A percentile compares a stretch with the other conserved stretches of the same genome.
These are phyloP conservation scores for Boletellus sp. DNA, from an alignment of 768 basidiomycete genomes.

Conservation along the genomic window DNA sequence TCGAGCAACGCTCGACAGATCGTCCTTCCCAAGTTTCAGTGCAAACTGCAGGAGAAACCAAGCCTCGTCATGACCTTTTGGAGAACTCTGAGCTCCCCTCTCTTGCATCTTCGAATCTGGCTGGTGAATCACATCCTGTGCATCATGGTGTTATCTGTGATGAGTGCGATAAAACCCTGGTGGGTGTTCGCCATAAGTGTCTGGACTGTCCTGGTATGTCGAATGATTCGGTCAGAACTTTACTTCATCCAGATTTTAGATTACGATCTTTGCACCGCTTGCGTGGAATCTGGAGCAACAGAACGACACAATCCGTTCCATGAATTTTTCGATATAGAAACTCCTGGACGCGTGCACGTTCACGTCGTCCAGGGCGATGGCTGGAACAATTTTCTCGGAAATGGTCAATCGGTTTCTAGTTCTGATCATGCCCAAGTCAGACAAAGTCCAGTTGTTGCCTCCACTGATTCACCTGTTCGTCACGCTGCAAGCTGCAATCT, in stretches of 20 bases:
- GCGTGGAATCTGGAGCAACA: conserved; percentile 47
- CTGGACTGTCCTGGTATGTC: conserved; percentile 65
- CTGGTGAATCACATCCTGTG: conserved; percentile 22
- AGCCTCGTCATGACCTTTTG: not conserved
- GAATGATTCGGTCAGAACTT: not conserved
- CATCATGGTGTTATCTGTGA: conserved; percentile 68
- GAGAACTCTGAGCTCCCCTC: not conserved
- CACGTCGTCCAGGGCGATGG: conserved; percentile 47
- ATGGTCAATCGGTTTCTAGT: not conserved
- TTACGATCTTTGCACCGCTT: conserved; percentile 67
- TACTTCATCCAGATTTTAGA: conserved; percentile 37
- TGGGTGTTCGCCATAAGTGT: conserved; percentile 76
- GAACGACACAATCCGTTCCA: conserved; percentile 60
- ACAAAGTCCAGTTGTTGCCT: not conserved
- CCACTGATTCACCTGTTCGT: conserved; percentile 26
- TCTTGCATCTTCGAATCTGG: not conserved
- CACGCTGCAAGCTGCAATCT: conserved; percentile 75
- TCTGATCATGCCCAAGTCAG: not conserved
- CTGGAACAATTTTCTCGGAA: conserved; percentile 31
- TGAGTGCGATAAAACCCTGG: conserved; percentile 50
- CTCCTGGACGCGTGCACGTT: conserved; percentile 61
- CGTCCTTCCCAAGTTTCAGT: not conserved
- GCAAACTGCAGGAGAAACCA: not conserved
- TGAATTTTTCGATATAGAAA: conserved; percentile 65
- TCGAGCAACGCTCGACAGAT: conserved; percentile 14